Base-by-base conservation (phyloP, 2,329 filamentous ascomycete genomes). In the Colletotrichum sojae region DNA sequence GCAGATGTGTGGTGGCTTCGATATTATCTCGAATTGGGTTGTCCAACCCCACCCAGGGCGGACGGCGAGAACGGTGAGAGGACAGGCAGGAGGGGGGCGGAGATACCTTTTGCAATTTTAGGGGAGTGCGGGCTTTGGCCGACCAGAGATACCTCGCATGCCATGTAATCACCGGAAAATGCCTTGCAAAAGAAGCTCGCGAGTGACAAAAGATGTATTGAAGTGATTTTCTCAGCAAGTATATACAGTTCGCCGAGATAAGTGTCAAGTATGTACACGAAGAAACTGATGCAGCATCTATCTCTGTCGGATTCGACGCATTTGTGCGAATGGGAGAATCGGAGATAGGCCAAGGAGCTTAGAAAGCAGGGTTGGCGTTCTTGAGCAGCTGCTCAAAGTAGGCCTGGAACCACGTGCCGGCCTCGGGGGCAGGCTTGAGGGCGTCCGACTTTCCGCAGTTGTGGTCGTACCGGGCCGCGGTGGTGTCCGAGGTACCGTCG, bases 401-500 rank as follows among this genome's bases (percentile, higher is more conserved):
- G 18, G 83, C 85, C 78, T 89, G 80, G 79, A 91, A 91, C 91
- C 91, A 94, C 9, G 84, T 82, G 51, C 91, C 91, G 15, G 91
- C 91, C 79, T 93, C 89, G 25, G 91, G 91, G 1, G 91, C 90
- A 2, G 91, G 90, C 79, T 88, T 78, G 51, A 92, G 81, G 5
- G 90, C 80, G 73, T 86, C 84, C 3, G 78, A 71, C n/a, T 82
- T 79, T 39, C 89, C 88, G 71, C 89, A 90, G 78, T 86, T 81
- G 57, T 67, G 72, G 78, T 89, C 87, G 75, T 87, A 90, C 59
- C 85, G 84, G 20, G 79, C 71, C 10, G 88, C 83, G 40, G 73
- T 79, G 46, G 79, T 82, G 74, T 88, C 78, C 43, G 82, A 85
- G 45, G 83, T 85, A 71, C 83, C 83, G 71, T 86, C 84, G 52